Percentiles rank a stretch among this genome's conserved stretches.
phyloP scores from a whole-genome alignment of 2,329 filamentous ascomycete species.

The Botrytis sinoallii region DNA sequence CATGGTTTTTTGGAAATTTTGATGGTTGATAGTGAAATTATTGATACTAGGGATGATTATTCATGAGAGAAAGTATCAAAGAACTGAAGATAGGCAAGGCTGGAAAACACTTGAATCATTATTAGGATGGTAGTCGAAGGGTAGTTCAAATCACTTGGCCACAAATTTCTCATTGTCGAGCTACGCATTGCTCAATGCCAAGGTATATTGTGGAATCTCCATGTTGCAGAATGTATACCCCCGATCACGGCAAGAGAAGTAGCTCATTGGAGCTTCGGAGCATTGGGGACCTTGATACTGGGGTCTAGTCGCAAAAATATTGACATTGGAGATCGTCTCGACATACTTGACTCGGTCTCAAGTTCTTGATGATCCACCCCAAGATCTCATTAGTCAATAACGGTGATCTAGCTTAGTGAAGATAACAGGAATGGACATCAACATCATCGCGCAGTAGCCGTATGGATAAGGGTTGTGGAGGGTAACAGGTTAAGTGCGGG shows the following conservation, averaged over 20 bases:
- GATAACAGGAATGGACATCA: not conserved
- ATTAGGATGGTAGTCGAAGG: not conserved
- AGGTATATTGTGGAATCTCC: not conserved
- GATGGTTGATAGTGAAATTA: not conserved
- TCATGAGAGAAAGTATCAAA: not conserved
- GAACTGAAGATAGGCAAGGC: not conserved
- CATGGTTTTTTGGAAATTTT: not conserved
- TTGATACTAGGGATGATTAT: not conserved
- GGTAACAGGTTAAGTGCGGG: not conserved
- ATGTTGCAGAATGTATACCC: not conserved
- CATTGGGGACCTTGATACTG: not conserved
- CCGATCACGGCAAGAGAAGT: slow-evolving; percentile 3
- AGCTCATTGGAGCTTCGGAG: not conserved
- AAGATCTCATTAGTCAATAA: not conserved
- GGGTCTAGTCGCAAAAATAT: not conserved
- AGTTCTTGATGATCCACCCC: not conserved
- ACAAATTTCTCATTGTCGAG: not conserved
- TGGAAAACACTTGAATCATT: not conserved
- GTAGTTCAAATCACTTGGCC: not conserved
- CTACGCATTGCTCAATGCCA: not conserved
- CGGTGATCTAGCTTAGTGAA: not conserved
- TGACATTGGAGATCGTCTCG: not conserved
- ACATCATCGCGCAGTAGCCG: not conserved
- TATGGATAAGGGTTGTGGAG: not conserved
- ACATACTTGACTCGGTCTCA: not conserved